Percentiles rank a stretch among this genome's conserved stretches.
These are phyloP conservation scores for Xylariaceae sp. DNA, from an alignment of 2,329 filamentous ascomycete species.

Conservation along the genomic window DNA sequence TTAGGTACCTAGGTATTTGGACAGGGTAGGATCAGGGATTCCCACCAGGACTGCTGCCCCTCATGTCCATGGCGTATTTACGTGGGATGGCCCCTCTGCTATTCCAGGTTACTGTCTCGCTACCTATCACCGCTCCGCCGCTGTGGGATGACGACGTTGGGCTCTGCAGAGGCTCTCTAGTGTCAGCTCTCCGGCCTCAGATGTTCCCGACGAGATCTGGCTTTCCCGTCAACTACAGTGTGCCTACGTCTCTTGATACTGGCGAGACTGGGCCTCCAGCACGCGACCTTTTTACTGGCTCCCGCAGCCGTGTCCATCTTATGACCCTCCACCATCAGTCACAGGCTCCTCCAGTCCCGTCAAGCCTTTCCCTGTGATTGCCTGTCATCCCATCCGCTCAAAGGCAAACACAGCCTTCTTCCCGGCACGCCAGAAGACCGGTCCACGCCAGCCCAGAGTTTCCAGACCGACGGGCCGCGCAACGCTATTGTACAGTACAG, in stretches of 20 bases:
- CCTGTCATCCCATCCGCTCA: too few relatives aligned
- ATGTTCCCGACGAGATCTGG: constrained; percentile 11
- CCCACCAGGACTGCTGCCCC: too few relatives aligned
- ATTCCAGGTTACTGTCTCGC: not conserved
- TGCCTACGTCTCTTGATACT: too few relatives aligned
- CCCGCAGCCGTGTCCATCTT: constrained; percentile 8
- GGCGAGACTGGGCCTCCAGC: too few relatives aligned
- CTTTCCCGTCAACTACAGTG: constrained; percentile 7
- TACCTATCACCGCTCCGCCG: constrained; percentile 4
- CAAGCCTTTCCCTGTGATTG: not conserved
- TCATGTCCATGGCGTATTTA: too few relatives aligned
- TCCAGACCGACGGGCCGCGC: constrained; percentile 4
- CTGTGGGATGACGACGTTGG: constrained; percentile 25
- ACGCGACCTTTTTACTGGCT: too few relatives aligned
- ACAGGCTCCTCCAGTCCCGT: not conserved
- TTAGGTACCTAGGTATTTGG: too few relatives aligned
- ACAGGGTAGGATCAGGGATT: too few relatives aligned
- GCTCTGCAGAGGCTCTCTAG: constrained; percentile 6
- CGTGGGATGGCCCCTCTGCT: too few relatives aligned
- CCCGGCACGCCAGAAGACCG: too few relatives aligned
- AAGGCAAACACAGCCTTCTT: too few relatives aligned
- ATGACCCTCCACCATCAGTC: constrained; percentile 14
- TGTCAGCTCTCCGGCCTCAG: constrained; percentile 3
- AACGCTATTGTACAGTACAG: constrained; percentile 5
- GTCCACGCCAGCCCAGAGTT: too few relatives aligned